Base-by-base conservation (phyloP, 345 rosid species). In the Bruguiera sexangula region DNA sequence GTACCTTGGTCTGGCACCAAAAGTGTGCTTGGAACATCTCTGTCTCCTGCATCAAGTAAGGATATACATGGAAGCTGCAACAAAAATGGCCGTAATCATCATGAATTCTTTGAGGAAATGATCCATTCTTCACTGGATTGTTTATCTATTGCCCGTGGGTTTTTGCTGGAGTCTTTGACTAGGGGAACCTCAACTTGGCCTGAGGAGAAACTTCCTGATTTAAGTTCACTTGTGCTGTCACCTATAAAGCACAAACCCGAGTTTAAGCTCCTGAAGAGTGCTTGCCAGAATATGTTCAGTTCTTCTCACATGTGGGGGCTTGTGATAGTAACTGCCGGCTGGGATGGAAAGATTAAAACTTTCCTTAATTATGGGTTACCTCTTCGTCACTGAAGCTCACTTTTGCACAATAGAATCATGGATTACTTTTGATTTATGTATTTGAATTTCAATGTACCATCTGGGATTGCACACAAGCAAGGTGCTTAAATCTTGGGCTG, bases 101-200 rank as follows among this genome's bases (percentile, higher is more conserved):
- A 59, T 69, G 46, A 57, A 71, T 52, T 67, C 50, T 73, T 39
- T 39, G 46, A 15, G 15, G 46, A 11, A 9, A 39, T 39, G 43
- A 52, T 76, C 26, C 70, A 78, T 54, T 63, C 77, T 60, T 76
- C 84, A 22, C 65, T 74, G 0, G 95, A 89, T 62, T 84, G 86
- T 71, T 83, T 86, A 73, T 77, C 95, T 26, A 75, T 74, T 34
- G 71, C 81, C 32, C 81, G 82, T 2, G 82, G 80, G 6, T 81
- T 85, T 66, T 69, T 84, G 21, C 61, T 77, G 65, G 88, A 85
- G 68, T 67, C 84, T 39, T 60, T 78, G 67, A 77, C 78, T 2
- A 85, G 76, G 73, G 91, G 91, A 43, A 73, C 87, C 0, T 86
- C 81, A 6, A 91, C 96, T 16, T 91, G 97, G 97, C 97, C 97